These are phyloP conservation scores for Cylindrotheca fusiformis DNA, from an alignment of 108 stramenopile species.

Conservation along the genomic window DNA sequence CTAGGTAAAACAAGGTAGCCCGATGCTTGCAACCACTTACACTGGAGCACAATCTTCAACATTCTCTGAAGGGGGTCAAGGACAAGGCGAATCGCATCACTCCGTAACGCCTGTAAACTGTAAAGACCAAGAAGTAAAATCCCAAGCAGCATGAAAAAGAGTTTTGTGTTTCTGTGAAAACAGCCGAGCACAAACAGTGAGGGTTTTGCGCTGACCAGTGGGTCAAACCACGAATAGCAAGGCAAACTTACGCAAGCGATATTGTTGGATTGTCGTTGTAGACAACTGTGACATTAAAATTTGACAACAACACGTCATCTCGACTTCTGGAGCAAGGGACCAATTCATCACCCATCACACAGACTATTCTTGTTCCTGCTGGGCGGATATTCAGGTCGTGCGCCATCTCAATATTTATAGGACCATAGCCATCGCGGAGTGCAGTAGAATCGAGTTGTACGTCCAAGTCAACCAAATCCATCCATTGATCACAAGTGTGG, in stretches of 20 bases:
- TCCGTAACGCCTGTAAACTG: conserved; percentile 53
- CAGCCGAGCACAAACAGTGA: not conserved
- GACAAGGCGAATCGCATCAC: conserved; percentile 72
- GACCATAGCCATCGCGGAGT: too few relatives aligned
- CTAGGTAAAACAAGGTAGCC: too few relatives aligned
- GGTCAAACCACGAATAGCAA: not conserved
- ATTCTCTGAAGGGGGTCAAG: conserved; percentile 77
- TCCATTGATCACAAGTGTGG: conserved; percentile 17
- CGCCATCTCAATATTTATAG: too few relatives aligned
- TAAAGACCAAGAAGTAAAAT: conserved; percentile 48
- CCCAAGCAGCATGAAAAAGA: conserved; percentile 48
- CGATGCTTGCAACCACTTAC: too few relatives aligned
- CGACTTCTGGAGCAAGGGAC: too few relatives aligned
- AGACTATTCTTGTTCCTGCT: too few relatives aligned
- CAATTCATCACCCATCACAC: too few relatives aligned
- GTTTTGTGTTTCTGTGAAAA: conserved; percentile 13
- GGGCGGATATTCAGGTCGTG: too few relatives aligned
- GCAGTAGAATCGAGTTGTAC: too few relatives aligned
- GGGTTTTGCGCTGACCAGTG: not conserved
- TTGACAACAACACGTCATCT: too few relatives aligned
- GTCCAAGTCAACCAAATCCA: too few relatives aligned
- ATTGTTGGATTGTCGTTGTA: conserved; percentile 35
- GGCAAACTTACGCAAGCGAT: conserved; percentile 10
- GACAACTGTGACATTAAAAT: conserved; percentile 14
- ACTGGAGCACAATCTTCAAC: conserved; percentile 80